Evolutionary conservation across 441 rosid species (phyloP).

Genomic region (Mallotus repandus): DNA sequence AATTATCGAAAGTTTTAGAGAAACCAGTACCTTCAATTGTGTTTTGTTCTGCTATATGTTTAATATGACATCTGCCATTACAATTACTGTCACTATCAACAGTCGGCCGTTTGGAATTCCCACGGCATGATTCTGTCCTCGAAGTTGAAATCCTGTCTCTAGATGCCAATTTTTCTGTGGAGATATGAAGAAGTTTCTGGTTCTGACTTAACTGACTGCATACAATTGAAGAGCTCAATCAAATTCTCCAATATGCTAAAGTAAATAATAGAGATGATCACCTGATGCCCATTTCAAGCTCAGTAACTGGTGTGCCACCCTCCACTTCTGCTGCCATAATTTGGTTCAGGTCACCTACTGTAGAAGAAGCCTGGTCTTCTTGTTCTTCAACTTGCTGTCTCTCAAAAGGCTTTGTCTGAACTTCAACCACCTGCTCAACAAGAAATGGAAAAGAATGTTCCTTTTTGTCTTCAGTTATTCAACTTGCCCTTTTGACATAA

Average conservation of each 20-base stretch:
- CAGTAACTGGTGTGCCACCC: slow-evolving; percentile 8
- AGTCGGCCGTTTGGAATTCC: slow-evolving; percentile 9
- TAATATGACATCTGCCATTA: slow-evolving; percentile 13
- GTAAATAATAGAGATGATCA: background rate
- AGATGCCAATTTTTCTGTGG: background rate
- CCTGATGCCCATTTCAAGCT: slow-evolving; percentile 7
- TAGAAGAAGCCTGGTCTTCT: slow-evolving; percentile 28
- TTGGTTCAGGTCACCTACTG: slow-evolving; percentile 17
- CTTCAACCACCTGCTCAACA: slow-evolving; percentile 3
- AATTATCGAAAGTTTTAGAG: too few species aligned
- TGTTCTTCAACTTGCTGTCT: slow-evolving; percentile 25
- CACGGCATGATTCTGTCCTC: background rate
- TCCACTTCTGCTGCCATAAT: slow-evolving; percentile 21
- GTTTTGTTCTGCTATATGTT: slow-evolving; percentile 1
- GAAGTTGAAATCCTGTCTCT: background rate
- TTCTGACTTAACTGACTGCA: background rate
- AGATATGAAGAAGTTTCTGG: background rate
- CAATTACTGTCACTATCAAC: slow-evolving; percentile 13
- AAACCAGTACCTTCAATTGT: background rate
- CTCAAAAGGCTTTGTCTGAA: slow-evolving; percentile 30
- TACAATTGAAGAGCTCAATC: slow-evolving; percentile 6
- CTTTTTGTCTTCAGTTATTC: too few species aligned
- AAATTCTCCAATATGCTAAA: too few species aligned
- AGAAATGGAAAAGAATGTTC: too few species aligned
- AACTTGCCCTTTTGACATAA: too few species aligned